Evolutionary conservation across 1,284 basidiomycete genomes (phyloP), one percentile per base, ranked within the genome.

Genomic region (Agaricales sp.): DNA sequence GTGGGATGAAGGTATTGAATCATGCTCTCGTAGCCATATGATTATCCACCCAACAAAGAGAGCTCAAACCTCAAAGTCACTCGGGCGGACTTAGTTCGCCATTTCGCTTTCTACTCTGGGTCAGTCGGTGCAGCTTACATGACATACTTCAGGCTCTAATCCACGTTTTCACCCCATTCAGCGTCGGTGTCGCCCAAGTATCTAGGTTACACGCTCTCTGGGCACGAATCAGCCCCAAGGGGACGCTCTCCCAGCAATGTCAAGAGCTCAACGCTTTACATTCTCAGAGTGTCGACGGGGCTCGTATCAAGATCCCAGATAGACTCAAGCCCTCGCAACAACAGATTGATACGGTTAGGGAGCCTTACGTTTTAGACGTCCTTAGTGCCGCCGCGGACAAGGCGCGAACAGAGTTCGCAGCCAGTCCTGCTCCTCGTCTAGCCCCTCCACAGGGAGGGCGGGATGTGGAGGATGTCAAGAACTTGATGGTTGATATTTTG

Each of bases 241-340:
- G 80, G n/a, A 79, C 80, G 0, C 64, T 81, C 55, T 74, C 75
- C 56, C 61, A 71, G 0, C 72, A 82, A 62, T 83, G 80, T 54
- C 80, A 82, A 58, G 80, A 83, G 55, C 65, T 83, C 23, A 82
- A 82, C 52, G 80, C 80, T 0, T 61, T 83, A 3, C 78, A 83
- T 54, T 83, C 80, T 2, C 77, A 80, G 50, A 77, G 73, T 2
- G 80, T 82, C 1, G 80, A 82, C 54, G 80, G 80, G 0, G 80
- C 74, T 0, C 67, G 68, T 4, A 71, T 82, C 45, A 74, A 67
- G 52, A 75, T 80, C 45, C 78, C 79, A 0, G 74, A 80, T 20
- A 65, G 74, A 45, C 62, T 82, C 13, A n/a, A n/a, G n/a, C n/a
- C n/a, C n/a, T n/a, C n/a, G n/a, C n/a, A n/a, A n/a, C n/a, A n/a